Evolutionary conservation across 371 early-diverging fungal species (phyloP).

Genomic region (Haplosporangium sp.): DNA sequence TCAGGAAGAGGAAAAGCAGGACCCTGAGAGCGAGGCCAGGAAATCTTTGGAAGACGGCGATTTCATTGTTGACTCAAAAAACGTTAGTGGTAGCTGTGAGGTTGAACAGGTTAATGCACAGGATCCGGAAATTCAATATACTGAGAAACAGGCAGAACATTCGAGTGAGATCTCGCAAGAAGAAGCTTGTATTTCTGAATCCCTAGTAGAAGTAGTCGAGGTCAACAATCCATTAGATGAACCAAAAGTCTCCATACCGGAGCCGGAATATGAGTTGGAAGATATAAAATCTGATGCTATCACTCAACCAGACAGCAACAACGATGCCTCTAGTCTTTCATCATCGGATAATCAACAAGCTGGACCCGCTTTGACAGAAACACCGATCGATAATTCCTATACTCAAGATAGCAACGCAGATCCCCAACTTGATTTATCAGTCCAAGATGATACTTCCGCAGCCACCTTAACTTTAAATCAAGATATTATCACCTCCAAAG

Average conservation of each 20-base stretch:
- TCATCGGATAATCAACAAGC: slow-evolving; percentile 1
- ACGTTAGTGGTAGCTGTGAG: neutral
- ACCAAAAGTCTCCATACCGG: neutral
- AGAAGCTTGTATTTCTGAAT: neutral
- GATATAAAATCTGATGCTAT: too few species aligned
- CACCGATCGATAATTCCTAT: slow-evolving; percentile 13
- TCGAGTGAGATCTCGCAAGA: neutral
- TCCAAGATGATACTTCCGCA: neutral
- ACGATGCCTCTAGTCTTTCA: neutral
- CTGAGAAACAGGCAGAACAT: neutral
- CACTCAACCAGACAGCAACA: neutral
- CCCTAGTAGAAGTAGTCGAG: neutral
- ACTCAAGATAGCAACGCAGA: slow-evolving; percentile 13
- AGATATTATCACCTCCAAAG: neutral
- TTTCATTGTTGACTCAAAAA: neutral
- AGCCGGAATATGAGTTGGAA: neutral
- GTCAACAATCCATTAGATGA: neutral
- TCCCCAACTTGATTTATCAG: neutral
- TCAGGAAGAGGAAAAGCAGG: neutral
- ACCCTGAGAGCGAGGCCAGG: neutral
- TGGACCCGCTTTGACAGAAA: neutral
- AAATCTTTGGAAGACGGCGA: neutral
- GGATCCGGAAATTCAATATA: neutral
- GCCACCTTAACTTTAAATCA: neutral
- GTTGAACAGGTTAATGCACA: neutral